These are phyloP conservation scores for Neocatenulostroma microsporum DNA, from an alignment of 2,329 filamentous ascomycete genomes.

Conservation along the genomic window DNA sequence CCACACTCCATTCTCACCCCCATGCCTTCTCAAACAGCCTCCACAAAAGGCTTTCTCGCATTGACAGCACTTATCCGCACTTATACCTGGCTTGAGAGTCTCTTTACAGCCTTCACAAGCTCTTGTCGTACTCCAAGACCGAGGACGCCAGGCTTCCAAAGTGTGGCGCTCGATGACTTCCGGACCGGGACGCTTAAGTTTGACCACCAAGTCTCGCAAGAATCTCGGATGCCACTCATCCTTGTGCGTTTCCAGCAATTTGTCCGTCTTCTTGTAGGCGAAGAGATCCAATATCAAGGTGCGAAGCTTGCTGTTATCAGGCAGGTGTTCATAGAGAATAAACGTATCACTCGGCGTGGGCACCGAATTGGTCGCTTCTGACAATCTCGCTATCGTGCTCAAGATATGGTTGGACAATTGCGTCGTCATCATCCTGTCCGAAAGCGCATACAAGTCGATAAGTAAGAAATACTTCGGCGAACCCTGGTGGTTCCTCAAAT, in stretches of 20 bases:
- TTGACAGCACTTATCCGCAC: conserved; percentile 33
- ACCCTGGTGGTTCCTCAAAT: conserved; percentile 38
- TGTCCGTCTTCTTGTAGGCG: conserved; percentile 47
- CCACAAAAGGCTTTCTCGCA: conserved; percentile 37
- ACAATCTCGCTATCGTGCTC: conserved; percentile 37
- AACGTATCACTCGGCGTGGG: conserved; percentile 43
- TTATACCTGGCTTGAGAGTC: conserved; percentile 33
- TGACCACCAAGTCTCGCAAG: conserved; percentile 40
- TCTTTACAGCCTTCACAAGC: conserved; percentile 35
- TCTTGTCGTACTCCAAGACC: conserved; percentile 24
- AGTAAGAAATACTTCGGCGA: conserved; percentile 45
- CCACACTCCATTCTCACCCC: conserved; percentile 18
- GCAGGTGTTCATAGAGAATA: conserved; percentile 40
- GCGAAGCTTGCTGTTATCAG: conserved; percentile 32
- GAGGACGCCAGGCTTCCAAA: conserved; percentile 34
- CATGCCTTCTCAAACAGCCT: conserved; percentile 30
- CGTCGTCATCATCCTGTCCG: conserved; percentile 41
- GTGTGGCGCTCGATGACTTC: conserved; percentile 37
- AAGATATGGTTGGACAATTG: conserved; percentile 39
- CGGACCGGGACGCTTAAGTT: conserved; percentile 38
- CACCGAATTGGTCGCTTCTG: conserved; percentile 43
- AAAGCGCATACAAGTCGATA: conserved; percentile 40
- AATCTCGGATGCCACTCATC: conserved; percentile 44
- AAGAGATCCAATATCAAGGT: conserved; percentile 43
- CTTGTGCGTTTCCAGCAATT: conserved; percentile 38